A percentile compares a stretch with the other conserved stretches of the same genome.
These are phyloP conservation scores for Jatropha curcas DNA, from an alignment of 345 rosid genomes.

Conservation along the genomic window DNA sequence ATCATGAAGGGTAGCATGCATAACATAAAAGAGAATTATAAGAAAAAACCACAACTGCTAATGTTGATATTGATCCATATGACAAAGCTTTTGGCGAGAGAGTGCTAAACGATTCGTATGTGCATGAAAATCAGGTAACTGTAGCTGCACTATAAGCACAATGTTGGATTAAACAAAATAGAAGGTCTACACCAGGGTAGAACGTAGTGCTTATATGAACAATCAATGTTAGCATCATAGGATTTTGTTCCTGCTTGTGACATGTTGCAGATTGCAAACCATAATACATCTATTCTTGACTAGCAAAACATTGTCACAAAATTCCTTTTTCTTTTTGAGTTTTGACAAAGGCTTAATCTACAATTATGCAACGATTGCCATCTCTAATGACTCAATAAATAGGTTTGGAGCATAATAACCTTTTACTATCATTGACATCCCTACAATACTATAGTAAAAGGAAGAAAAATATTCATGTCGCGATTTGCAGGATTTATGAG, in stretches of 20 bases:
- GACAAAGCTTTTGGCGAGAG: background rate
- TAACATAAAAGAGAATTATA: background rate
- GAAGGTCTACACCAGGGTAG: background rate
- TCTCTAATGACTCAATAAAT: background rate
- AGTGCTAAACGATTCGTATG: background rate
- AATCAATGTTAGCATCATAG: background rate
- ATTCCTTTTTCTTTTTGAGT: background rate
- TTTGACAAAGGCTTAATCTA: background rate
- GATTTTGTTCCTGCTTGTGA: background rate
- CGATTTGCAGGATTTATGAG: background rate
- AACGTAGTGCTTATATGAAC: background rate
- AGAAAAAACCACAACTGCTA: background rate
- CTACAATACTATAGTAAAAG: background rate
- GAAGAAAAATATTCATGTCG: background rate
- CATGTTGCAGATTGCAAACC: background rate
- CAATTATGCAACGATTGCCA: background rate
- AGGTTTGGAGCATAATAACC: background rate
- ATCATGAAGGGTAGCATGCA: background rate
- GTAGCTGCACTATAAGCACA: background rate
- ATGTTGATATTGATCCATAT: background rate
- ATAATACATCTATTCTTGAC: background rate
- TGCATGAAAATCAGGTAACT: background rate
- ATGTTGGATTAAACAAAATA: background rate
- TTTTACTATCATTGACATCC: background rate
- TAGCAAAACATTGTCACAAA: background rate